Conservation (phyloP, 768 basidiomycete species). For the Lactarius hatsudake region DNA sequence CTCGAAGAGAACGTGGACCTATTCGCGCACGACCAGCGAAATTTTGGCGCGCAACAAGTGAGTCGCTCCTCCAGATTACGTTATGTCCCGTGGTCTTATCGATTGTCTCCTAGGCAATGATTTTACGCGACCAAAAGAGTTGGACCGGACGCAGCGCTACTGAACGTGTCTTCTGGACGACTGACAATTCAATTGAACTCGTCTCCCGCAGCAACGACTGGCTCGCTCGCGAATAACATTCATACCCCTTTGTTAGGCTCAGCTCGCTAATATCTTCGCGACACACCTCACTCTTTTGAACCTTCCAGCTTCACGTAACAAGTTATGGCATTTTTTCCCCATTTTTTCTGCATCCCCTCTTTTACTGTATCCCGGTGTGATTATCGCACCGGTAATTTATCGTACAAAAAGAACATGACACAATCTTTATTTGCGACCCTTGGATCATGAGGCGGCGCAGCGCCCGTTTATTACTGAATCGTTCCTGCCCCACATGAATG, state of each 20-base stretch:
- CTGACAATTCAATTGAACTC: conserved; percentile 86
- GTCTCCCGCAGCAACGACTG: conserved; percentile 83
- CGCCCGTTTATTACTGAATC: not conserved
- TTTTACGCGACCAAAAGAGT: conserved; percentile 90
- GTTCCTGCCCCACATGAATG: not conserved
- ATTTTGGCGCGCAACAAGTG: conserved; percentile 97
- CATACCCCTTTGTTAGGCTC: not conserved
- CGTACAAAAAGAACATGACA: conserved; percentile 13
- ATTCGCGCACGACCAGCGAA: conserved; percentile 92
- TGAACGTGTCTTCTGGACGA: conserved; percentile 90
- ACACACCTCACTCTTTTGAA: conserved; percentile 2
- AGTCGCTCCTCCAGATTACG: conserved; percentile 25
- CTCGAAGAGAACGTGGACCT: conserved; percentile 86
- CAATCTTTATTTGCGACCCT: not conserved
- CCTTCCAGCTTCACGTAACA: conserved; percentile 1
- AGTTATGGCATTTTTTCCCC: conserved; percentile 5
- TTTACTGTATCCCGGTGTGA: conserved; percentile 1
- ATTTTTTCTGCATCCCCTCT: not conserved
- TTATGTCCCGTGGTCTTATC: conserved; percentile 9
- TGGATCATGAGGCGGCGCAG: conserved; percentile 4
- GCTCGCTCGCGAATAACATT: conserved; percentile 63
- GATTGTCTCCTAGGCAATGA: conserved; percentile 69
- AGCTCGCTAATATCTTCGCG: conserved; percentile 12
- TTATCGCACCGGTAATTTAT: conserved; percentile 13
- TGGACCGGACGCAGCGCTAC: conserved; percentile 92